Conservation (phyloP, 768 basidiomycete species). For the Calocybe cyanea region DNA sequence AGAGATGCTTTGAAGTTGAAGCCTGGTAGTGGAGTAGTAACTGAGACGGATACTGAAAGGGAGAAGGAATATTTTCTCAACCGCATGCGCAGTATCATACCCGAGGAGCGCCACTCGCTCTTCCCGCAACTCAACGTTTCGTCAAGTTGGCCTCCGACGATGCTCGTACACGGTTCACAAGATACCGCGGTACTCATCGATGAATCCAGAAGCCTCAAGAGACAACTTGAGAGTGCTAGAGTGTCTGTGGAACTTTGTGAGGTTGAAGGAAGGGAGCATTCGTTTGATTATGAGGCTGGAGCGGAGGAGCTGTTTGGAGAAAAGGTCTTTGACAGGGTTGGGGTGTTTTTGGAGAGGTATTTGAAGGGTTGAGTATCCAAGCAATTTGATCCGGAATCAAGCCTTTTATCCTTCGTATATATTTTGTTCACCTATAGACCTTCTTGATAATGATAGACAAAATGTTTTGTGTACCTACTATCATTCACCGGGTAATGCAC, state of each 20-base stretch:
- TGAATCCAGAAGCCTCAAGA: constrained; percentile 36
- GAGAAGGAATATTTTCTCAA: constrained; percentile 7
- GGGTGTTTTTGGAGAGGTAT: constrained; percentile 28
- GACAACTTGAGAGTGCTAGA: constrained; percentile 24
- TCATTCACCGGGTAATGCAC: too few relatives aligned
- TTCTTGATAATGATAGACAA: too few relatives aligned
- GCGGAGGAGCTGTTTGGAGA: constrained; percentile 38
- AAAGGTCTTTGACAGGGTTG: constrained; percentile 30
- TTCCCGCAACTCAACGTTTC: constrained; percentile 44
- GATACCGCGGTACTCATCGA: constrained; percentile 42
- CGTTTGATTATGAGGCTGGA: constrained; percentile 47
- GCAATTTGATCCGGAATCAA: too few relatives aligned
- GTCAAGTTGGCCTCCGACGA: constrained; percentile 39
- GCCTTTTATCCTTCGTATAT: too few relatives aligned
- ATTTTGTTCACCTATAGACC: too few relatives aligned
- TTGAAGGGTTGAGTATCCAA: too few relatives aligned
- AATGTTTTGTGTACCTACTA: too few relatives aligned
- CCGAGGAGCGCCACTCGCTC: constrained; percentile 25
- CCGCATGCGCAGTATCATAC: constrained; percentile 19
- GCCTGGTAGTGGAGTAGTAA: not conserved
- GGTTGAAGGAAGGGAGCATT: constrained; percentile 40
- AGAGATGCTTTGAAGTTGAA: constrained; percentile 19
- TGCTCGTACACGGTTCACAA: constrained; percentile 43
- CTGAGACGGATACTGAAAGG: not conserved
- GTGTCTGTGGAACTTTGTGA: constrained; percentile 24